Base-by-base conservation (phyloP, 2,329 filamentous ascomycete species). In the Coniella lustricola region DNA sequence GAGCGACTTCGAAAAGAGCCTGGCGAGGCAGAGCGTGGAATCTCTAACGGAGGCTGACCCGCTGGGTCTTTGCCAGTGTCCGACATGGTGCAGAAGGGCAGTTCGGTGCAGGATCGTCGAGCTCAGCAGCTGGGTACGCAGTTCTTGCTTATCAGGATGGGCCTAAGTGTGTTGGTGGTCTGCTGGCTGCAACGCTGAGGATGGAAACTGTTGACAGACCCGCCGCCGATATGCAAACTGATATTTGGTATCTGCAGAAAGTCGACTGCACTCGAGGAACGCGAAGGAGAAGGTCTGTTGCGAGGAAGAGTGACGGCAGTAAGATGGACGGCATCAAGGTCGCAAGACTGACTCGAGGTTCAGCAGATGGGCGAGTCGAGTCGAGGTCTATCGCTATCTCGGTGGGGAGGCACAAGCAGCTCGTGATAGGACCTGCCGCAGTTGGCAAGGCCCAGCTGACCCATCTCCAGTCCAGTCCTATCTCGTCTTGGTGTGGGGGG, bases 21-120 rank as follows among this genome's bases (percentile, higher is more conserved):
- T 62, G 5, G 74, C 25, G 77, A 79, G 2, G 72, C 72, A 3
- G 74, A 67, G 50, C 71, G 62, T 47, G 68, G 56, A 53, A 67
- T 60, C 52, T 64, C 62, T 55, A 66, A 54, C 62, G 69, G 60
- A 58, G 56, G 51, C 29, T 58, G 59, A 41, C 53, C 59, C 3
- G 60, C 55, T 25, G 59, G 60, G 8, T 61, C 55, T 52, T 56
- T 58, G 35, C 54, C 56, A 3, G 55, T 54, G 40, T 56, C 55
- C 44, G 60, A 59, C 62, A 63, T 63, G 48, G 33, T 44, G 20
- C 22, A 31, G 21, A 20, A 12, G 53, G 21, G n/a, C 29, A 38
- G 47, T 7, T 46, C 32, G 13, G 38, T 39, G 18, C 44, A 36
- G 33, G 21, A 46, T 32, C 18, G 42, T 29, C 20, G 17, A 38